These are phyloP conservation scores for Hyaloscypha variabilis DNA, from an alignment of 495 filamentous ascomycete genomes.

Conservation along the genomic window DNA sequence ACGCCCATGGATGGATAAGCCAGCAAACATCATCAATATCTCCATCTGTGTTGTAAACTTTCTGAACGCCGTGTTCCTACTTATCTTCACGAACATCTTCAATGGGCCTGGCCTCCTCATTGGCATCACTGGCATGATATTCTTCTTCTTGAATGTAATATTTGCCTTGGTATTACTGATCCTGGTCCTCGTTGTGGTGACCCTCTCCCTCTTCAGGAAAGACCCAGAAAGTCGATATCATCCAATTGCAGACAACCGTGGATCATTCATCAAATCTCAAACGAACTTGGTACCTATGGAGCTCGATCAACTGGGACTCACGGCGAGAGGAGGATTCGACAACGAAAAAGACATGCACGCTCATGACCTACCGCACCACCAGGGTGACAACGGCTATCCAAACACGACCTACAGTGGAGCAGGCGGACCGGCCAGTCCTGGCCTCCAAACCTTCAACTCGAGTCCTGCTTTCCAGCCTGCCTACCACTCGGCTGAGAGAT, in stretches of 20 bases:
- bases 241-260: slow-evolving; percentile 91
- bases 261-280: slow-evolving; percentile 96
- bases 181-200: slow-evolving; percentile 81
- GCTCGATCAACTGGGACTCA: slow-evolving; percentile 87
- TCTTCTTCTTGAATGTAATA: slow-evolving; percentile 87
- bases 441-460: slow-evolving; percentile 58
- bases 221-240: slow-evolving; percentile 96
- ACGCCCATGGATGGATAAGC: slow-evolving; percentile 97
- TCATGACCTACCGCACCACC: slow-evolving; percentile 37
- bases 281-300: slow-evolving; percentile 76
- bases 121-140: slow-evolving; percentile 88
- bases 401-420: slow-evolving; percentile 25
- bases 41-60: slow-evolving; percentile 87
- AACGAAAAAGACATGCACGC: slow-evolving; percentile 69
- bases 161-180: slow-evolving; percentile 83
- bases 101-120: slow-evolving; percentile 81
- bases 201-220: slow-evolving; percentile 81
- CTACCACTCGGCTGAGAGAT: background rate
- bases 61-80: slow-evolving; percentile 79
- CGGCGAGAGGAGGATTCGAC: slow-evolving; percentile 80
- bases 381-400: slow-evolving; percentile 34
- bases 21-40: slow-evolving; percentile 95
- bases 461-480: slow-evolving; percentile 61
- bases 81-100: slow-evolving; percentile 79
- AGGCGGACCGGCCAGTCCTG: slow-evolving; percentile 33